Evolutionary conservation across 1,284 basidiomycete genomes (phyloP).

Genomic region (Cutaneotrichosporon cavernicola): DNA sequence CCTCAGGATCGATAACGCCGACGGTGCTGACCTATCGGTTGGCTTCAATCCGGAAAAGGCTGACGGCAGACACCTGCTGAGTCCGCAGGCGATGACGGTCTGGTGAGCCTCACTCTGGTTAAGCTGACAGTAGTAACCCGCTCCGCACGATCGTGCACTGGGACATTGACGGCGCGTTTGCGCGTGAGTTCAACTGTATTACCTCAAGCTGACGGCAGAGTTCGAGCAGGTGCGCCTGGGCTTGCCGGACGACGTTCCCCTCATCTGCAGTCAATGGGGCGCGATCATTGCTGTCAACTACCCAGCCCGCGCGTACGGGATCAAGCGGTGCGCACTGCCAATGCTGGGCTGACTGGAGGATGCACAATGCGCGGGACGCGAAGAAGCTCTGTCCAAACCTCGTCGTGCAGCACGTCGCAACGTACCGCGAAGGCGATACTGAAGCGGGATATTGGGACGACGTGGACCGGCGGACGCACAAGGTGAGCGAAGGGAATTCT

Average conservation of each 20-base stretch:
- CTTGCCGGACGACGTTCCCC: slow-evolving; percentile 67
- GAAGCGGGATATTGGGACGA: slow-evolving; percentile 87
- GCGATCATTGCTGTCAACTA: slow-evolving; percentile 90
- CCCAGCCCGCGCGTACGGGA: slow-evolving; percentile 83
- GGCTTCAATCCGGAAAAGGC: not conserved
- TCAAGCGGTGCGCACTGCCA: slow-evolving; percentile 60
- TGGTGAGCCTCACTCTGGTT: slow-evolving; percentile 28
- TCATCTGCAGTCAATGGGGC: slow-evolving; percentile 93
- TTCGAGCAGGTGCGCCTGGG: slow-evolving; percentile 84
- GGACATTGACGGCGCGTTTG: slow-evolving; percentile 91
- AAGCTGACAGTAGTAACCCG: slow-evolving; percentile 35
- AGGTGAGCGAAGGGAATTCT: slow-evolving; percentile 59
- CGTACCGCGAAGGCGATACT: slow-evolving; percentile 76
- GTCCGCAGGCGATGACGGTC: slow-evolving; percentile 45
- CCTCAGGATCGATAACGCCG: not conserved
- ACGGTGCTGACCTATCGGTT: slow-evolving; percentile 18
- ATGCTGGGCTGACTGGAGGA: slow-evolving; percentile 17
- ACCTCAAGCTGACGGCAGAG: slow-evolving; percentile 48
- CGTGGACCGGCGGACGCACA: slow-evolving; percentile 84
- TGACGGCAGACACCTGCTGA: slow-evolving; percentile 41
- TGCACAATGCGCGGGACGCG: slow-evolving; percentile 64
- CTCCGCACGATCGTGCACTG: slow-evolving; percentile 72
- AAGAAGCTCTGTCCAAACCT: slow-evolving; percentile 82
- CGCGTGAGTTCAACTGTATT: slow-evolving; percentile 50
- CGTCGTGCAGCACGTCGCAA: slow-evolving; percentile 86